A percentile compares a stretch with the other conserved stretches of the same genome.
Conservation (phyloP, 176 grass and related monocot species). For the Tuctoria greenei region DNA sequence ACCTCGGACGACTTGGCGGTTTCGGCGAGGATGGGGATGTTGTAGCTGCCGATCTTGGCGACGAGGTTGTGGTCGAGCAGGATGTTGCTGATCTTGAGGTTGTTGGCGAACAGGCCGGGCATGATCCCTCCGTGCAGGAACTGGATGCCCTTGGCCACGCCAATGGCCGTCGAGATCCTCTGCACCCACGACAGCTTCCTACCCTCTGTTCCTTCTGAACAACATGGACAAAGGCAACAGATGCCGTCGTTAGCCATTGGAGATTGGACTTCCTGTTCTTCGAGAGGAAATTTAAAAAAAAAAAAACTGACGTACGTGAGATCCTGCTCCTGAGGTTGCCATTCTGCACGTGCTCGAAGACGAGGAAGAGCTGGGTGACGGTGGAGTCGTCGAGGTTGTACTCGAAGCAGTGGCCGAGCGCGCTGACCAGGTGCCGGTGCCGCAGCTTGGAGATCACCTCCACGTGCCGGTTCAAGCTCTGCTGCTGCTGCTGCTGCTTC, state of each 20-base stretch:
- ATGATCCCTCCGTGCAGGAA: slow-evolving; percentile 85
- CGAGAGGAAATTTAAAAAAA: not conserved
- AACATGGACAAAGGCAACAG: not conserved
- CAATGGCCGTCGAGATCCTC: slow-evolving; percentile 63
- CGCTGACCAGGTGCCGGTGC: slow-evolving; percentile 77
- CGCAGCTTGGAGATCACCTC: slow-evolving; percentile 79
- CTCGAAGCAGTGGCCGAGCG: slow-evolving; percentile 74
- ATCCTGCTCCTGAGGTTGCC: slow-evolving; percentile 75
- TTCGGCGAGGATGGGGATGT: slow-evolving; percentile 74
- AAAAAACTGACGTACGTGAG: slow-evolving; percentile 54
- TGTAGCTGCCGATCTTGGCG: slow-evolving; percentile 84
- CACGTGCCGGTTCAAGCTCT: slow-evolving; percentile 70
- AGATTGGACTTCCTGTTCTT: not conserved
- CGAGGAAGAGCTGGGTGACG: slow-evolving; percentile 53
- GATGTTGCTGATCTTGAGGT: slow-evolving; percentile 78
- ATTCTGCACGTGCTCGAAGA: slow-evolving; percentile 76
- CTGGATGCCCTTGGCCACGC: slow-evolving; percentile 82
- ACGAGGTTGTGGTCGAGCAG: slow-evolving; percentile 79
- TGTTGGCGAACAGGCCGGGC: slow-evolving; percentile 80
- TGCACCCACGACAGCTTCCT: slow-evolving; percentile 68
- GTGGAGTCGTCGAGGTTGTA: slow-evolving; percentile 61
- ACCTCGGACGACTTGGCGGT: slow-evolving; percentile 57
- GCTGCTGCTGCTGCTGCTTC: slow-evolving; percentile 45
- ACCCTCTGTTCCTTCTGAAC: slow-evolving; percentile 68
- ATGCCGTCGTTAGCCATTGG: not conserved